A percentile compares a stretch with the other conserved stretches of the same genome.
phyloP scores from a whole-genome alignment of 2,329 filamentous ascomycete species.

The Stagonosporopsis cucurbitacearum region DNA sequence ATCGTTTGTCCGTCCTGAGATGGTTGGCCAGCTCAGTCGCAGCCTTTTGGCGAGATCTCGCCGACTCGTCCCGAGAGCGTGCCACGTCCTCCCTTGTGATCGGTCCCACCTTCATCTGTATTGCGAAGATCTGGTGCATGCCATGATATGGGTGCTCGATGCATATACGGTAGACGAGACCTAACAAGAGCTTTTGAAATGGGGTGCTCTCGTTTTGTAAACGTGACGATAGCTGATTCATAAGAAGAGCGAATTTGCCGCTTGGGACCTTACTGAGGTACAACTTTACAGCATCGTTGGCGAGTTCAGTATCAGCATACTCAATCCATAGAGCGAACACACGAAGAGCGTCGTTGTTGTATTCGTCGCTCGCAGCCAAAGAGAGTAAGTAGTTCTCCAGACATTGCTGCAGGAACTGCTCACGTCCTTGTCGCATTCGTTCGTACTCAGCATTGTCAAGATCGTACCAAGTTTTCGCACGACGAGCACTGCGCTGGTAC shows the following conservation, averaged over 20 bases:
- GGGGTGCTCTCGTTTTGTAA: slow-evolving; percentile 71
- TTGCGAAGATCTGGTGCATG: slow-evolving; percentile 94
- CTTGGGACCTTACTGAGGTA: slow-evolving; percentile 79
- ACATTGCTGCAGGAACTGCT: slow-evolving; percentile 84
- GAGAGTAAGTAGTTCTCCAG: slow-evolving; percentile 92
- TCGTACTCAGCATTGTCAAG: slow-evolving; percentile 88
- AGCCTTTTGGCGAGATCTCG: slow-evolving; percentile 74
- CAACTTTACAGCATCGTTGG: slow-evolving; percentile 77
- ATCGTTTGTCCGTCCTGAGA: slow-evolving; percentile 60
- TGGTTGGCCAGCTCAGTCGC: slow-evolving; percentile 71
- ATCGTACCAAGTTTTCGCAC: slow-evolving; percentile 87
- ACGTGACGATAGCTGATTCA: slow-evolving; percentile 97
- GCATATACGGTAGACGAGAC: slow-evolving; percentile 82
- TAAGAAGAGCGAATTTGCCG: slow-evolving; percentile 87
- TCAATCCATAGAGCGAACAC: slow-evolving; percentile 96
- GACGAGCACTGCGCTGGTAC: slow-evolving; percentile 66
- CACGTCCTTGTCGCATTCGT: slow-evolving; percentile 75
- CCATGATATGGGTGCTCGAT: slow-evolving; percentile 94
- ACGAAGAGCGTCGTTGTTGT: slow-evolving; percentile 87
- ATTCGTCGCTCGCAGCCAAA: slow-evolving; percentile 81
- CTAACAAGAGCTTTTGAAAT: slow-evolving; percentile 79
- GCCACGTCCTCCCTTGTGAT: slow-evolving; percentile 54
- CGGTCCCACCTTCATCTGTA: slow-evolving; percentile 59
- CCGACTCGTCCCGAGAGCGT: slow-evolving; percentile 75
- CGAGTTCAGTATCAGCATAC: slow-evolving; percentile 74